A percentile compares a stretch with the other conserved stretches of the same genome.
These are phyloP conservation scores for Salinomyces thailandicus DNA, from an alignment of 2,329 filamentous ascomycete species.

Conservation along the genomic window DNA sequence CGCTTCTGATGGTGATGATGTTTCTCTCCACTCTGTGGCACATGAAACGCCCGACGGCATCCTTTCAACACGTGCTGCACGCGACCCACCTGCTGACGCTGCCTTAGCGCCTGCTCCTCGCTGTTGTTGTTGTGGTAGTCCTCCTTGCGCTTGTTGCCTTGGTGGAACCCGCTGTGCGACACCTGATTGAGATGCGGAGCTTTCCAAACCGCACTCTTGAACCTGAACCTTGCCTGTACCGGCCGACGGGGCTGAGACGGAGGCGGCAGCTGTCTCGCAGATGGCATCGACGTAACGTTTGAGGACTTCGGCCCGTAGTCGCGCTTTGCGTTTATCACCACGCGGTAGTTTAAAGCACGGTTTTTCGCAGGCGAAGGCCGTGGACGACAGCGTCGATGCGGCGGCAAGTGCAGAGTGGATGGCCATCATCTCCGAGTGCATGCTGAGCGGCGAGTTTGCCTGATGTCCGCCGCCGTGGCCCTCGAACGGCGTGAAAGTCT, in stretches of 20 bases:
- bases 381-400: constrained; percentile 35
- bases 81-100: constrained; percentile 4
- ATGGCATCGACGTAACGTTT: constrained; percentile 37
- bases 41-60: constrained; percentile 21
- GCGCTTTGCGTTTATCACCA: constrained; percentile 39
- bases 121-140: constrained; percentile 10
- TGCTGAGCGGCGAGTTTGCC: constrained; percentile 37
- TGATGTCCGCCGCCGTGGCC: constrained; percentile 27
- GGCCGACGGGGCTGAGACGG: constrained; percentile 9
- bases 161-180: constrained; percentile 6
- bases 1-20: constrained; percentile 24
- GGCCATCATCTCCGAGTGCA: constrained; percentile 49
- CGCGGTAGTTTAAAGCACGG: constrained; percentile 39
- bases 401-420: constrained; percentile 41
- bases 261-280: constrained; percentile 24
- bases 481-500: constrained; percentile 32
- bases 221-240: constrained; percentile 27
- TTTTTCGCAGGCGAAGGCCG: constrained; percentile 38
- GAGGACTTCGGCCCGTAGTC: constrained; percentile 34
- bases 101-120: constrained; percentile 12
- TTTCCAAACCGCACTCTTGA: constrained; percentile 42
- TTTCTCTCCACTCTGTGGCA: constrained; percentile 24
- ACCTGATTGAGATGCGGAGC: constrained; percentile 32
- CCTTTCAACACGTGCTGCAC: constrained; percentile 19
- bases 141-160: constrained; percentile 13